These are phyloP conservation scores for Pelagomonas calceolata DNA, from an alignment of 108 stramenopile genomes.

Conservation along the genomic window DNA sequence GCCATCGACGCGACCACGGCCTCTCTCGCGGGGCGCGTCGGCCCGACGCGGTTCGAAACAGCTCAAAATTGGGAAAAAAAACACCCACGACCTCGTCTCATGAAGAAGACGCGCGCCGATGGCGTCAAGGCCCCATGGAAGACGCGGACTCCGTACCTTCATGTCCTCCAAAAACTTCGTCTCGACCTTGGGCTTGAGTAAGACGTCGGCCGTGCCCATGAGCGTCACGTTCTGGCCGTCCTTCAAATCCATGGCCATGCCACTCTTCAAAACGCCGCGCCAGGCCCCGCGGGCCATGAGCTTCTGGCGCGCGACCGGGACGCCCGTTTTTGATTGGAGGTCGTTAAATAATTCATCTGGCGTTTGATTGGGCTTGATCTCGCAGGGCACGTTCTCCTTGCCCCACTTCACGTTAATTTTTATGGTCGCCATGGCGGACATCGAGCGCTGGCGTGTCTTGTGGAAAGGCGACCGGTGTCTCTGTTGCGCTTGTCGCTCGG, in stretches of 20 bases:
- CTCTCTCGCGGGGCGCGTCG: not conserved
- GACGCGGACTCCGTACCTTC: slow-evolving; percentile 33
- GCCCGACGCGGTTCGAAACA: not conserved
- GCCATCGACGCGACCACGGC: slow-evolving; percentile 74
- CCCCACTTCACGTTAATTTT: slow-evolving; percentile 81
- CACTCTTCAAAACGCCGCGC: slow-evolving; percentile 90
- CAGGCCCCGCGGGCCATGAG: slow-evolving; percentile 89
- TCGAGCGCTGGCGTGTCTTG: no score
- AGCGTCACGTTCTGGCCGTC: slow-evolving; percentile 68
- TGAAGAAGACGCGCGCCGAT: no score
- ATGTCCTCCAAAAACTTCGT: slow-evolving; percentile 85
- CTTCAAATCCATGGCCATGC: slow-evolving; percentile 61
- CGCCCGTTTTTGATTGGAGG: slow-evolving; percentile 74
- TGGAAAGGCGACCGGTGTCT: no score
- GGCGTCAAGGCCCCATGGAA: not conserved
- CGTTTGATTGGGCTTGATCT: slow-evolving; percentile 40
- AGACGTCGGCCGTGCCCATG: slow-evolving; percentile 88
- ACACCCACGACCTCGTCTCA: no score
- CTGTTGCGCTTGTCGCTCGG: no score
- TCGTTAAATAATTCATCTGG: slow-evolving; percentile 67
- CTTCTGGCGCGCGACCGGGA: slow-evolving; percentile 88
- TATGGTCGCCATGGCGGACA: not conserved
- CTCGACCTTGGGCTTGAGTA: slow-evolving; percentile 22
- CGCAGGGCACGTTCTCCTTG: slow-evolving; percentile 62
- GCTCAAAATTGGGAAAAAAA: not conserved